phyloP scores from a whole-genome alignment of 208 protist genomes.

The Trypanosoma lewisi region DNA sequence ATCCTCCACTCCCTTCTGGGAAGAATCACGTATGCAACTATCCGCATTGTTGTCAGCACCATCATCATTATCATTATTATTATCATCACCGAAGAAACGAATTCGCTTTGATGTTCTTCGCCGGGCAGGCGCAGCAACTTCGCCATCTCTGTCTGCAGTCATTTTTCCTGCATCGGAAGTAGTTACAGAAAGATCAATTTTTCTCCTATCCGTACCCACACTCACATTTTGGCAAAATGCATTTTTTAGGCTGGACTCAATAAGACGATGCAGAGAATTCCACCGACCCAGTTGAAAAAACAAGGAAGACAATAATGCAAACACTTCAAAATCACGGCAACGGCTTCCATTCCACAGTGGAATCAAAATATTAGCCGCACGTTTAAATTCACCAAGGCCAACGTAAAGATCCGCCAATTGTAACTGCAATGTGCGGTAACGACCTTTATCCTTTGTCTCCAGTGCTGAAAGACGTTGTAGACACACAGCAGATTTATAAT shows the following conservation, averaged over 20 bases:
- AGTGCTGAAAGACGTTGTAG: constrained; percentile 75
- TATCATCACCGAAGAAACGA: constrained; percentile 59
- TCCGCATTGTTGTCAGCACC: too few relatives aligned
- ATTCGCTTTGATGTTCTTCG: constrained; percentile 53
- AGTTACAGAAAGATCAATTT: not conserved
- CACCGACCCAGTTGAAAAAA: constrained; percentile 90
- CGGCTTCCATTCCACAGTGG: constrained; percentile 76
- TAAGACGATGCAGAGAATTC: constrained; percentile 73
- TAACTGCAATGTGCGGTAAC: constrained; percentile 76
- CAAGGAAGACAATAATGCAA: constrained; percentile 77
- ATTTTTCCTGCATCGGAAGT: not conserved
- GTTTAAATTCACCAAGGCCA: constrained; percentile 76
- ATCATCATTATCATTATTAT: constrained; percentile 19
- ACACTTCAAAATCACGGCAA: constrained; percentile 86
- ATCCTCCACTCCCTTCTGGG: not conserved
- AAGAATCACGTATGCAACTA: too few relatives aligned
- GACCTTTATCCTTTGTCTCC: constrained; percentile 45
- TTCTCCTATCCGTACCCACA: not conserved
- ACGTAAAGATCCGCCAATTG: constrained; percentile 85
- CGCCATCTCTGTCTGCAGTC: constrained; percentile 7
- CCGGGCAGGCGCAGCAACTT: not conserved
- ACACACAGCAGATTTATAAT: constrained; percentile 87
- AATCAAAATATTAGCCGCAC: constrained; percentile 65
- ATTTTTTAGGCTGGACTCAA: constrained; percentile 74
- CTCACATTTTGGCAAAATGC: constrained; percentile 41